Percentiles rank a stretch among this genome's conserved stretches.
phyloP scores from a whole-genome alignment of 176 grass and related monocot genomes.

The Lolium rigidum region DNA sequence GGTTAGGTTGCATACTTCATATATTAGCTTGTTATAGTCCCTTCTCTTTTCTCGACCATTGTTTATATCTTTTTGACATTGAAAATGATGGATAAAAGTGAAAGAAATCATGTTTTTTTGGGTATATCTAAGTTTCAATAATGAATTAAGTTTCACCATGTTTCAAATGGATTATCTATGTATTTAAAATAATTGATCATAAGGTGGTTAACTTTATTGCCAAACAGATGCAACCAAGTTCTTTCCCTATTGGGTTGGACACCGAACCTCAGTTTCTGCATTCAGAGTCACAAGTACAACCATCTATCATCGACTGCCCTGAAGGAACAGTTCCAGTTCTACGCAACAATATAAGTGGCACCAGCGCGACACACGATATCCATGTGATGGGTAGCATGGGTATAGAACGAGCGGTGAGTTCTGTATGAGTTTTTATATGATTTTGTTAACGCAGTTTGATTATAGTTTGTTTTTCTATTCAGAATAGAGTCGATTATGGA shows the following conservation, averaged over 20 bases:
- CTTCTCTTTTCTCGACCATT: background rate
- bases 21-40: background rate
- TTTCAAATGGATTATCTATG: background rate
- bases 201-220: background rate
- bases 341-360: background rate
- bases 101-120: no score
- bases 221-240: slow-evolving; percentile 26
- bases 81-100: no score
- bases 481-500: background rate
- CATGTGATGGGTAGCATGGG: background rate
- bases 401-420: background rate
- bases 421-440: background rate
- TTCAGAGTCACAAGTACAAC: background rate
- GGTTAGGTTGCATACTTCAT: background rate
- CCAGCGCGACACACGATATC: background rate
- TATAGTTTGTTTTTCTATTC: background rate
- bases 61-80: background rate
- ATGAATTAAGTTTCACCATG: no score
- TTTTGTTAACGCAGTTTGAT: background rate
- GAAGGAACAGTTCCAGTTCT: slow-evolving; percentile 18
- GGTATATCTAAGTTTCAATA: no score
- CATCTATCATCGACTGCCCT: background rate
- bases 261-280: background rate
- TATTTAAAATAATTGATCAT: no score
- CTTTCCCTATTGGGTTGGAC: background rate